Base-by-base conservation (phyloP, 1,139 yeast genomes). In the Candida labiduridarum region DNA sequence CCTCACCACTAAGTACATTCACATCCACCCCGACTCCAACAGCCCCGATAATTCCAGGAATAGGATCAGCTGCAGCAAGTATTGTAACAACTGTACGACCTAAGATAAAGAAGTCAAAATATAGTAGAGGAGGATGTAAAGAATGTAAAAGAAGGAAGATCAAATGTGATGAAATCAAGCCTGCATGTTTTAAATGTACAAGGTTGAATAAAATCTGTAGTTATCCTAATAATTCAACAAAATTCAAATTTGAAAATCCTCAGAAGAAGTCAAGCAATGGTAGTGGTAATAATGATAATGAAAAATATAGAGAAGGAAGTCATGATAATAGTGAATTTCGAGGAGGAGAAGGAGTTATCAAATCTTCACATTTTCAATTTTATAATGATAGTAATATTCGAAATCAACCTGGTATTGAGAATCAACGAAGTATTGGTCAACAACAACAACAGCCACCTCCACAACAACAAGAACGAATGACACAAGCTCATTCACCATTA, bases 71-170 rank as follows among this genome's bases (percentile, higher is more conserved):
- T 25, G 9, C 6, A 8, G 29, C 29, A 25, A 25, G 29, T 25
- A 9, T 8, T 2, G 2, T 8, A 8, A 9, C 9, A 25, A 6
- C 29, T 25, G 9, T 8, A 15, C 22, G 15, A 38, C 41, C 41
- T 2, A 38, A 38, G 14, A 51, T 54, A 5, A 76, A 73, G 59
- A 80, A 78, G 61, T 58, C 84, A 40, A 74, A 74, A 54, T 83
- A 84, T 59, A 78, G 84, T 44, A 67, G 87, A 44, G 80, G 79
- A 39, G 90, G 89, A 2, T 85, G 90, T 57, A 66, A 69, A 18
- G 87, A 83, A 60, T 85, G 90, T 63, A 83, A 83, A 60, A 64
- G 84, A 45, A 67, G 89, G 46, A 82, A 83, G 59, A 77, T 82
- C 68, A 85, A 84, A 56, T 83, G 73, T 55, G 72, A 68, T 54